Evolutionary conservation across 768 basidiomycete species (phyloP).

Genomic region (Rhodosporidiobolus odoratus): DNA sequence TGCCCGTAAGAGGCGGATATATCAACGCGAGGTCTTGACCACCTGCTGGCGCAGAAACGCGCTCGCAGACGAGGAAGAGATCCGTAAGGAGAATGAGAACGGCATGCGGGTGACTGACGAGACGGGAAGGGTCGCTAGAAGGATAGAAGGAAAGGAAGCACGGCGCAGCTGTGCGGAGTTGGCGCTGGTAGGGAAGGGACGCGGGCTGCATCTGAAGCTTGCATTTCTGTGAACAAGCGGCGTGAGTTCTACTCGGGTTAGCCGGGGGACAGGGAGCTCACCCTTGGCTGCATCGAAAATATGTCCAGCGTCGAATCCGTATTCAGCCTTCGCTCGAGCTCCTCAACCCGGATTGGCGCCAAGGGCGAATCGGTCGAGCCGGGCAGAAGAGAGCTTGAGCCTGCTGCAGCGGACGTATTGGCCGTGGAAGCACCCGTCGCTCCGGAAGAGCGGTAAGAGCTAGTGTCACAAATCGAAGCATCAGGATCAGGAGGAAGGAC

Average conservation of each 20-base stretch:
- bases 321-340: constrained; percentile 73
- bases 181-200: constrained; percentile 67
- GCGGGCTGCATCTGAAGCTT: constrained; percentile 85
- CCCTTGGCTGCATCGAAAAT: constrained; percentile 92
- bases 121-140: constrained; percentile 54
- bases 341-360: constrained; percentile 55
- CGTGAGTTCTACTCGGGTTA: constrained; percentile 7
- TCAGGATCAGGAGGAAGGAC: too few relatives aligned
- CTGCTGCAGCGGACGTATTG: constrained; percentile 11
- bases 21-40: constrained; percentile 74
- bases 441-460: constrained; percentile 25
- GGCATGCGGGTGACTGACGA: constrained; percentile 68
- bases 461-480: neutral
- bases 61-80: constrained; percentile 82
- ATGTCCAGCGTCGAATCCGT: constrained; percentile 79
- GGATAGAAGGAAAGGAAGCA: constrained; percentile 73
- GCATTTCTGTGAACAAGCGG: constrained; percentile 58
- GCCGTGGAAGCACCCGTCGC: constrained; percentile 27
- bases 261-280: constrained; percentile 44
- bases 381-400: constrained; percentile 48
- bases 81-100: constrained; percentile 88
- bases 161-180: constrained; percentile 66
- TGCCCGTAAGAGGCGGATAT: constrained; percentile 92
- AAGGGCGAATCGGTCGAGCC: neutral
- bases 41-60: constrained; percentile 58